Conservation (phyloP, 108 stramenopile genomes). For the Cyclotella choctawhatcheeana region DNA sequence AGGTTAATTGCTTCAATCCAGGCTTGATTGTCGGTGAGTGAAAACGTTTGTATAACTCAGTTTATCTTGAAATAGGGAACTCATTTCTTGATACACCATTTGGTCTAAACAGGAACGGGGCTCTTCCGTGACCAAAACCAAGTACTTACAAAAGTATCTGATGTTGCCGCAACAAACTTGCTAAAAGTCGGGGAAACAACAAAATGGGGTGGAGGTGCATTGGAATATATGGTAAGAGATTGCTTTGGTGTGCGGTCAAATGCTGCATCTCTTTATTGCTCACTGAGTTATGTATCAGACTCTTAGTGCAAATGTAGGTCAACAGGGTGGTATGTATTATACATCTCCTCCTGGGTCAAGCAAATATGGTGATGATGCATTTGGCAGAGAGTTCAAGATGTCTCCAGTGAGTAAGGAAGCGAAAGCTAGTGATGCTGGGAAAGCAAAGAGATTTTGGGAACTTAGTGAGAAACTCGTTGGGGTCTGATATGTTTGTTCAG, state of each 20-base stretch:
- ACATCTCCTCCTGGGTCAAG: slow-evolving; percentile 67
- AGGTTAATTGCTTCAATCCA: slow-evolving; percentile 80
- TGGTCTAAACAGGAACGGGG: slow-evolving; percentile 44
- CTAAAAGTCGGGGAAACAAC: slow-evolving; percentile 73
- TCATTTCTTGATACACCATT: neutral
- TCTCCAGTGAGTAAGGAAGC: slow-evolving; percentile 74
- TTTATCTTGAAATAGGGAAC: neutral
- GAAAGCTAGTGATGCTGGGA: slow-evolving; percentile 58
- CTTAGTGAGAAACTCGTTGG: slow-evolving; percentile 76
- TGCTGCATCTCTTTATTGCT: too few relatives aligned
- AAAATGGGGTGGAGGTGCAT: slow-evolving; percentile 77
- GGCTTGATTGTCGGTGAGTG: slow-evolving; percentile 72
- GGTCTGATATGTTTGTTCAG: too few relatives aligned
- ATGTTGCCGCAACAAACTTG: slow-evolving; percentile 71
- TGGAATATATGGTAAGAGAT: slow-evolving; percentile 75
- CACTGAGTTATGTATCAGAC: too few relatives aligned
- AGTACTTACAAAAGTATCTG: slow-evolving; percentile 76
- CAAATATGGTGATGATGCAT: slow-evolving; percentile 83
- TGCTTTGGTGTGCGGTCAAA: too few relatives aligned
- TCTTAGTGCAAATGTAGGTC: slow-evolving; percentile 48
- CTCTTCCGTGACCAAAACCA: slow-evolving; percentile 92
- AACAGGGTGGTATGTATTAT: slow-evolving; percentile 60
- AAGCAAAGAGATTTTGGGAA: slow-evolving; percentile 77
- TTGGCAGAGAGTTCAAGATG: slow-evolving; percentile 69
- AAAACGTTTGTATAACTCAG: neutral